Conservation (phyloP, 164 flowering plant genomes). For the Akebia trifoliata region DNA sequence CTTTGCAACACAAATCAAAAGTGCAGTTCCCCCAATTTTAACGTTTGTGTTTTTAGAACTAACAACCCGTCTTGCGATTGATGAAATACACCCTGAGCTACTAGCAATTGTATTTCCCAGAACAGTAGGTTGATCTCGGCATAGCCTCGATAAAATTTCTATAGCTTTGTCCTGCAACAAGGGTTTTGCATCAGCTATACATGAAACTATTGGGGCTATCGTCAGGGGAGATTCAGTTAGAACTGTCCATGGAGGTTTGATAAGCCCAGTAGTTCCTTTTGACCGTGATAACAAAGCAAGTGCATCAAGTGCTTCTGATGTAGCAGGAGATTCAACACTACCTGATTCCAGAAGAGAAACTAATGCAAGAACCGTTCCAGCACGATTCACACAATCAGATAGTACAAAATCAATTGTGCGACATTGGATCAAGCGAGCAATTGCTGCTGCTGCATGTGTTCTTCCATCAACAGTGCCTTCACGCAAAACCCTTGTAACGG, state of each 20-base stretch:
- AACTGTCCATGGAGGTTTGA: slow-evolving; percentile 85
- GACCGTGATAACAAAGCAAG: slow-evolving; percentile 76
- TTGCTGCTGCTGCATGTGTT: slow-evolving; percentile 93
- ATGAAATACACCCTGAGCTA: slow-evolving; percentile 59
- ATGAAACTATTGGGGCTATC: slow-evolving; percentile 71
- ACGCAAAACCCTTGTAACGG: slow-evolving; percentile 80
- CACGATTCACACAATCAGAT: slow-evolving; percentile 68
- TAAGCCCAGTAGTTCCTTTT: slow-evolving; percentile 42
- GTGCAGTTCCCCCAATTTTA: slow-evolving; percentile 87
- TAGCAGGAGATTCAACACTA: slow-evolving; percentile 47
- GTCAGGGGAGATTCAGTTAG: slow-evolving; percentile 68
- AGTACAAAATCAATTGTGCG: slow-evolving; percentile 47
- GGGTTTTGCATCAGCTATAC: slow-evolving; percentile 63
- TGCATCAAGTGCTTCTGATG: slow-evolving; percentile 86
- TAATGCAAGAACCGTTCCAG: slow-evolving; percentile 88
- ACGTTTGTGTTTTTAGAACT: slow-evolving; percentile 46
- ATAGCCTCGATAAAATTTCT: slow-evolving; percentile 73
- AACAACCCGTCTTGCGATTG: slow-evolving; percentile 71
- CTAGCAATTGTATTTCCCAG: slow-evolving; percentile 56
- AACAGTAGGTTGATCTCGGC: slow-evolving; percentile 58
- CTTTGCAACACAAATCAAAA: slow-evolving; percentile 85
- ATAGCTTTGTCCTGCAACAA: slow-evolving; percentile 84
- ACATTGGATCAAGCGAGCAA: slow-evolving; percentile 70
- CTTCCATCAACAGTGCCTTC: slow-evolving; percentile 73
- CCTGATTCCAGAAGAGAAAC: slow-evolving; percentile 74